A percentile compares a stretch with the other conserved stretches of the same genome.
phyloP scores from a whole-genome alignment of 805 yeast genomes.

The Ogataea corticis region DNA sequence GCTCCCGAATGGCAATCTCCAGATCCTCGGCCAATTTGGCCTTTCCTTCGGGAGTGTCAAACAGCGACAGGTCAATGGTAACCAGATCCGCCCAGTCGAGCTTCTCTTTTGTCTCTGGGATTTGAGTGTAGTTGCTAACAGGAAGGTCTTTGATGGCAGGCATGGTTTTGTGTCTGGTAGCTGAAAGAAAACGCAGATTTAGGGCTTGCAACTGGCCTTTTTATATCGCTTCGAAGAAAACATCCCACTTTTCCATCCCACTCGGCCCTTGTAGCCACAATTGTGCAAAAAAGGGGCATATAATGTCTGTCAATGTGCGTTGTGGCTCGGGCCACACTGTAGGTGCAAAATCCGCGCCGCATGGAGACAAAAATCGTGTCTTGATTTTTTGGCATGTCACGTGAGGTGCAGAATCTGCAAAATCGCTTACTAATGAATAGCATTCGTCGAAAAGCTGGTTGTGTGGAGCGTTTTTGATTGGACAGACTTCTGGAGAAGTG shows the following conservation, averaged over 20 bases:
- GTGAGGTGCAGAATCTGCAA: no score
- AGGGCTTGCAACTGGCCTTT: background rate
- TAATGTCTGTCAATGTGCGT: no score
- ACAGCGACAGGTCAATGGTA: slow-evolving; percentile 31
- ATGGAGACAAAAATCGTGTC: no score
- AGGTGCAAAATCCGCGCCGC: no score
- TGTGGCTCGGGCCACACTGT: no score
- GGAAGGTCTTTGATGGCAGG: slow-evolving; percentile 7
- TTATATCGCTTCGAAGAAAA: background rate
- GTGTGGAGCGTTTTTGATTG: no score
- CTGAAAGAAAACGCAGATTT: background rate
- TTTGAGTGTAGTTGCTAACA: slow-evolving; percentile 10
- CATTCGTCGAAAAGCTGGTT: no score
- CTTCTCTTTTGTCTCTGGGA: slow-evolving; percentile 27
- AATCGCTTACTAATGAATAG: no score
- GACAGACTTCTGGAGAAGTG: no score
- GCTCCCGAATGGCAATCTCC: slow-evolving; percentile 31
- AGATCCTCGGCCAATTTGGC: slow-evolving; percentile 32
- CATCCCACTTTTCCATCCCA: background rate
- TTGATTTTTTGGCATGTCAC: no score
- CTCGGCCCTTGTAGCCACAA: background rate
- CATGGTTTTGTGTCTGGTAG: slow-evolving; percentile 13
- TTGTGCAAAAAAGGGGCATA: background rate
- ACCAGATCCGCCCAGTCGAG: slow-evolving; percentile 38
- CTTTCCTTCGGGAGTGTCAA: slow-evolving; percentile 33